phyloP scores from a whole-genome alignment of 2,329 filamentous ascomycete genomes.

The Ophiocordyceps unilateralis region DNA sequence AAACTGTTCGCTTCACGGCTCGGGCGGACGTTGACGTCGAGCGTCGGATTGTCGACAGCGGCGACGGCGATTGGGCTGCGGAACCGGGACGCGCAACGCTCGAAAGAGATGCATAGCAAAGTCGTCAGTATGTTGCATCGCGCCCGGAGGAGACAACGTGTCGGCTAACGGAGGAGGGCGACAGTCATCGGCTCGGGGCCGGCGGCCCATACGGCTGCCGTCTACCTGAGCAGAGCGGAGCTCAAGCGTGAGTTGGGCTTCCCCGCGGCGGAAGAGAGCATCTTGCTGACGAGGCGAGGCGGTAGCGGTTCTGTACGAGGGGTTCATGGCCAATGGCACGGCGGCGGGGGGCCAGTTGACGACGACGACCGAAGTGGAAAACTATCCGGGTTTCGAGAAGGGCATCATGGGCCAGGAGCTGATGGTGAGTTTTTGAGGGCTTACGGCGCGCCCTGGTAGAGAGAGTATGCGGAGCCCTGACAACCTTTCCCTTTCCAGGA shows the following conservation, averaged over 20 bases:
- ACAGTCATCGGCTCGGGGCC: conserved; percentile 81
- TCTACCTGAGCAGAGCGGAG: conserved; percentile 90
- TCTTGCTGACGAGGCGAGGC: background rate
- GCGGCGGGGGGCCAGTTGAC: conserved; percentile 93
- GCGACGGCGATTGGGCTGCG: conserved; percentile 48
- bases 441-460: no score
- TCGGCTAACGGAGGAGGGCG: background rate
- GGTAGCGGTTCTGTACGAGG: conserved; percentile 78
- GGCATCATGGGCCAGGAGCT: conserved; percentile 74
- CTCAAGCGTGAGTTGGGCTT: conserved; percentile 49
- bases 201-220: conserved; percentile 89
- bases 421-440: no score
- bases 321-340: conserved; percentile 93
- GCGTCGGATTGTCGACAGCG: conserved; percentile 57
- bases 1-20: conserved; percentile 86
- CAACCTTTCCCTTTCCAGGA: conserved; percentile 30
- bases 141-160: no score
- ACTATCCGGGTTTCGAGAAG: conserved; percentile 88
- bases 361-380: conserved; percentile 96
- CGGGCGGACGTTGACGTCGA: conserved; percentile 59
- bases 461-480: no score
- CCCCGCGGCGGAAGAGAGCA: background rate
- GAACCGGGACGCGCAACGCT: conserved; percentile 17
- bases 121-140: conserved; percentile 79
- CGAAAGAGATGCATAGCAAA: conserved; percentile 72